These are phyloP conservation scores for Sarcodon sp. DNA, from an alignment of 768 basidiomycete species.

Conservation along the genomic window DNA sequence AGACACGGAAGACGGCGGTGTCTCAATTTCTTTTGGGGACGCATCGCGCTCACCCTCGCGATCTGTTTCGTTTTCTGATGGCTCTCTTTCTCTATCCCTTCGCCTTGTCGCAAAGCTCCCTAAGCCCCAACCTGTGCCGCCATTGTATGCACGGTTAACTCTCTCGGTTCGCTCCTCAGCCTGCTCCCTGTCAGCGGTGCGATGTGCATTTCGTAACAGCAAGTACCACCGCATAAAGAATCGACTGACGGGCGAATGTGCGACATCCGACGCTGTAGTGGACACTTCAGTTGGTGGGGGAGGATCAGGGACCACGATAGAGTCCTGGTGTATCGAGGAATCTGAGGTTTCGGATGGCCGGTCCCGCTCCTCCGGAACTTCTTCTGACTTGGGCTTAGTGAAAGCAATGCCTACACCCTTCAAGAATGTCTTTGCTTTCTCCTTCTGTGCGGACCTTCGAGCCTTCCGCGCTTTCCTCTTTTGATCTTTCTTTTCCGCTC, in stretches of 20 bases:
- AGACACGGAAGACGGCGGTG: constrained; percentile 37
- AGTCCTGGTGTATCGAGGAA: neutral
- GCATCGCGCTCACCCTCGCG: neutral
- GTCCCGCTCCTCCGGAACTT: neutral
- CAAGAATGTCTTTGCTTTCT: constrained; percentile 44
- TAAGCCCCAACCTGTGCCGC: constrained; percentile 52
- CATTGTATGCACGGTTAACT: constrained; percentile 44
- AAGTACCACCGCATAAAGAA: constrained; percentile 42
- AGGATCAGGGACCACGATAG: neutral
- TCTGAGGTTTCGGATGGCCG: neutral
- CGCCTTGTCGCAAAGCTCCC: constrained; percentile 52
- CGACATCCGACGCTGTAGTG: neutral
- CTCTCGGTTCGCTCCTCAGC: constrained; percentile 56
- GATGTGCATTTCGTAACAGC: constrained; percentile 55
- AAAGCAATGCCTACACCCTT: constrained; percentile 44
- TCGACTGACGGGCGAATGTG: constrained; percentile 1
- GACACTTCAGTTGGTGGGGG: neutral
- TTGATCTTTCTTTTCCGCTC: constrained; percentile 39
- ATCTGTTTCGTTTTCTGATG: constrained; percentile 6
- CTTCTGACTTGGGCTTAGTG: constrained; percentile 6
- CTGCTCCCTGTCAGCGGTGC: constrained; percentile 56
- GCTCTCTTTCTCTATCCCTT: constrained; percentile 20
- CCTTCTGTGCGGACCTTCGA: constrained; percentile 32
- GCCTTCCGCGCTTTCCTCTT: constrained; percentile 34
- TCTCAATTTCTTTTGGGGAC: neutral